Conservation (phyloP, 805 yeast genomes). For the Komagataella populi region DNA sequence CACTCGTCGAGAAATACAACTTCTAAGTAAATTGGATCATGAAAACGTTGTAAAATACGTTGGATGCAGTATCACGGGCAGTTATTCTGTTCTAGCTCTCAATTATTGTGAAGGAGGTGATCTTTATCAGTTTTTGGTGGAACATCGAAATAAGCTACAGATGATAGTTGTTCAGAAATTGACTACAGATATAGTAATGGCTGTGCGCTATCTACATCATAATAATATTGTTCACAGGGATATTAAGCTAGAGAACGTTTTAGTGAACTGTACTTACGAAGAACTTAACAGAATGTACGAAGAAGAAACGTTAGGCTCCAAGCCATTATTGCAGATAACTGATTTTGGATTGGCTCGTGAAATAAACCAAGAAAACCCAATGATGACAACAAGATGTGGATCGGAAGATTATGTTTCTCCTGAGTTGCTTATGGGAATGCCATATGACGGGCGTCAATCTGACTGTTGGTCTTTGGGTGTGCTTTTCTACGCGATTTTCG, state of each 20-base stretch:
- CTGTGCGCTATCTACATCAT: slow-evolving; percentile 60
- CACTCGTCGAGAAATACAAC: slow-evolving; percentile 58
- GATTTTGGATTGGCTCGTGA: slow-evolving; percentile 84
- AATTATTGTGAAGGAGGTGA: slow-evolving; percentile 83
- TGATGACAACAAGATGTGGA: slow-evolving; percentile 83
- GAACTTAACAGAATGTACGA: slow-evolving; percentile 14
- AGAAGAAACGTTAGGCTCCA: slow-evolving; percentile 6
- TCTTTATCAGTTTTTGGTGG: slow-evolving; percentile 47
- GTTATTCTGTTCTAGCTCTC: slow-evolving; percentile 36
- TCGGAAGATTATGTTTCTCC: slow-evolving; percentile 96
- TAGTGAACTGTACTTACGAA: slow-evolving; percentile 25
- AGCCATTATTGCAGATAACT: slow-evolving; percentile 40
- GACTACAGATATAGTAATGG: slow-evolving; percentile 56
- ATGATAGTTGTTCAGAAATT: slow-evolving; percentile 43
- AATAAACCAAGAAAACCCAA: slow-evolving; percentile 44
- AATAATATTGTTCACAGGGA: slow-evolving; percentile 76
- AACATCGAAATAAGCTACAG: slow-evolving; percentile 25
- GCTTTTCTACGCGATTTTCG: slow-evolving; percentile 70
- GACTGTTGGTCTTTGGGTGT: slow-evolving; percentile 97
- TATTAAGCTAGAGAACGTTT: slow-evolving; percentile 74
- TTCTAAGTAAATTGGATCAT: slow-evolving; percentile 42
- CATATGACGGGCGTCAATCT: slow-evolving; percentile 82
- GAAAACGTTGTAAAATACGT: slow-evolving; percentile 57
- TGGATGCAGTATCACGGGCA: slow-evolving; percentile 28
- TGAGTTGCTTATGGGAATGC: slow-evolving; percentile 78